A percentile compares a stretch with the other conserved stretches of the same genome.
These are phyloP conservation scores for Cenchrus americanus DNA, from an alignment of 176 grass and related monocot genomes.

Conservation along the genomic window DNA sequence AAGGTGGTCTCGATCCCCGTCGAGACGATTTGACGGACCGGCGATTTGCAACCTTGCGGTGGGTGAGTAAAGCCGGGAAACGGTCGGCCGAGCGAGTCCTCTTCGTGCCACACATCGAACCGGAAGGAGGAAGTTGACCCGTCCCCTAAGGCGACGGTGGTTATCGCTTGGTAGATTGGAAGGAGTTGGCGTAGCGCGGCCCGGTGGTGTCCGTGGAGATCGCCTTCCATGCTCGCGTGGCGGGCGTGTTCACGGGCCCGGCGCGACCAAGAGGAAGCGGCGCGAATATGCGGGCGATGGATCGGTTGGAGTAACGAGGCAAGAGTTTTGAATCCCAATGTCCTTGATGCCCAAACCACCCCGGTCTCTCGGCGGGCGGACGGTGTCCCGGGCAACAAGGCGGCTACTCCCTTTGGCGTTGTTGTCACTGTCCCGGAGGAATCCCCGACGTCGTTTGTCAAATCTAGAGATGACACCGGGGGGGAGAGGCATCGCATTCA, in stretches of 20 bases:
- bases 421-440: background rate
- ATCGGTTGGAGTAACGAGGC: no score
- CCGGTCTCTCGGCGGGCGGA: no score
- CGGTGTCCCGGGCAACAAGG: background rate
- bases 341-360: no score
- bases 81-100: background rate
- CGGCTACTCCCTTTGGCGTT: fast-evolving
- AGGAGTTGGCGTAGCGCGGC: no score
- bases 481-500: no score
- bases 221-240: background rate
- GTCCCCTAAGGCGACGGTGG: background rate
- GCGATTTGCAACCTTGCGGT: background rate
- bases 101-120: background rate
- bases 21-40: no score
- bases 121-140: background rate
- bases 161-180: fast-evolving
- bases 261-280: no score
- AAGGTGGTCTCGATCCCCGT: no score
- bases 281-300: no score
- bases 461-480: fast-evolving
- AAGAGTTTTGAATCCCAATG: no score
- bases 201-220: no score
- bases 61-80: background rate
- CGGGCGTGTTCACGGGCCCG: no score
- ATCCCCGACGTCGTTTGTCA: fast-evolving